Evolutionary conservation across 192 early-diverging fungal species (phyloP), one percentile per base, ranked within the genome.

Genomic region (Nowakowskiella sp.): DNA sequence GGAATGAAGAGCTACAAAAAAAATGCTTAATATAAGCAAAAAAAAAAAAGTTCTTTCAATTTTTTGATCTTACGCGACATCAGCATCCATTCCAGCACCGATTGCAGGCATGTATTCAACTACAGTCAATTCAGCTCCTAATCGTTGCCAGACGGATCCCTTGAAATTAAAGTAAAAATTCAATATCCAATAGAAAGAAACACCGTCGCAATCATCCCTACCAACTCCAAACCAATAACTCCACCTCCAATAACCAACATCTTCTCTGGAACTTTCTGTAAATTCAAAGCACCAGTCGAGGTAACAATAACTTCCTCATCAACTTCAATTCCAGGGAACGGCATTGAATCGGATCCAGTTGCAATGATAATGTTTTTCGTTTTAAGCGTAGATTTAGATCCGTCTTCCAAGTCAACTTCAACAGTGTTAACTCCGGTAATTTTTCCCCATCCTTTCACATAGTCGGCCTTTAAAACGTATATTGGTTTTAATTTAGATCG

Each of bases 171-270:
- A n/a, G n/a, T n/a, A n/a, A n/a, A n/a, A n/a, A n/a, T n/a, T n/a
- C n/a, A n/a, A n/a, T 16, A 51, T 10, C 13, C 9, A 57, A 55
- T 28, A n/a, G 22, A 7, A 6, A 10, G 46, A 45, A 6, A 10
- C 28, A 53, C 6, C 10, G n/a, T 10, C 25, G 26, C 44, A 61
- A 39, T 34, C 29, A 22, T 9, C 48, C 62, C 23, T 54, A 70
- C 68, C 44, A 98, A 78, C 73, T 98, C 95, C 33, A 98, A 85
- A 56, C 95, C 95, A 74, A 98, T 98, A 60, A 98, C 93, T 75
- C 95, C 95, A 51, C 89, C 95, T 57, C 95, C 95, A 65, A 98
- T 96, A 50, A 98, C 92, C 45, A 94, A 82, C 89, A 98, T 88
- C 77, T 92, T 94, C 77, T 96, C 85, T 34, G 95, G 95, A 24